phyloP scores from a whole-genome alignment of 352 stramenopile species.

The Globisporangium spinosum region DNA sequence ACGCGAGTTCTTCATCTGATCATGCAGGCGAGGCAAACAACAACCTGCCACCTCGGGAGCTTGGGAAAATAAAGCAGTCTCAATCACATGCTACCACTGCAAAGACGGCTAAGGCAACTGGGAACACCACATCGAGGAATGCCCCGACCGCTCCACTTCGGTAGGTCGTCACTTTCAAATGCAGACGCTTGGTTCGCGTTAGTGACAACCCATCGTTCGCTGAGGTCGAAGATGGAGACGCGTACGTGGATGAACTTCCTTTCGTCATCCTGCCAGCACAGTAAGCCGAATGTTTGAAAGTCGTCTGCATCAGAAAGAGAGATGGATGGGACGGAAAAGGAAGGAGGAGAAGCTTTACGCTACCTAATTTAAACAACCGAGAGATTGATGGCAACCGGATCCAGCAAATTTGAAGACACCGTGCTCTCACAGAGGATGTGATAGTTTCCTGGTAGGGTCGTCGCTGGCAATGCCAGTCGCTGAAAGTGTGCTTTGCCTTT shows the following conservation, averaged over 20 bases:
- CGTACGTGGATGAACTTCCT: conserved; percentile 39
- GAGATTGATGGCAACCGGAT: conserved; percentile 18
- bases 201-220: conserved; percentile 18
- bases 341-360: neutral
- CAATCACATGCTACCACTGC: neutral
- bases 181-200: conserved; percentile 30
- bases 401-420: conserved; percentile 22
- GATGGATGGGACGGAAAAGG: conserved; percentile 8
- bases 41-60: neutral
- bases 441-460: conserved; percentile 33
- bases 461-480: conserved; percentile 25
- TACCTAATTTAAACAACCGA: conserved; percentile 10
- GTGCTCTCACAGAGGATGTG: conserved; percentile 40
- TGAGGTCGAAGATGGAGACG: conserved; percentile 31
- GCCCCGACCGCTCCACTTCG: conserved; percentile 5
- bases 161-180: conserved; percentile 48
- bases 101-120: conserved; percentile 11
- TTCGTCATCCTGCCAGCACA: conserved; percentile 31
- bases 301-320: neutral
- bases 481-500: conserved; percentile 29
- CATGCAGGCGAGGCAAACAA: neutral
- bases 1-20: neutral
- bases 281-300: conserved; percentile 7
- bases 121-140: conserved; percentile 6
- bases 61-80: neutral